phyloP scores from a whole-genome alignment of 108 stramenopile species.

The Pinguiococcus pyrenoidosus region DNA sequence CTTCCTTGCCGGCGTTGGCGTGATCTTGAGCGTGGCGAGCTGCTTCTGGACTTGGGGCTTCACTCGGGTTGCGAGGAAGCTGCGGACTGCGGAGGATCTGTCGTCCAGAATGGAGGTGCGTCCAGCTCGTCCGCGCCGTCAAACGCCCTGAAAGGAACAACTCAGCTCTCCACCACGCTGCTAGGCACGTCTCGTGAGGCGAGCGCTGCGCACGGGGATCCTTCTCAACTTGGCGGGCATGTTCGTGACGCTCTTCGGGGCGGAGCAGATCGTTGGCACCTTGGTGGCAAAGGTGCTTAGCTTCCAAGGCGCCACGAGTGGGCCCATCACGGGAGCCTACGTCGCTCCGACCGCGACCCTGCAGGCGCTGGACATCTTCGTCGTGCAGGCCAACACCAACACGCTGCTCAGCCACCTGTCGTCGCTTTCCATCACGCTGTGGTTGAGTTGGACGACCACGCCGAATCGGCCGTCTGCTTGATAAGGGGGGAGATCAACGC shows the following conservation, averaged over 20 bases:
- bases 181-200: too few relatives aligned
- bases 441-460: too few relatives aligned
- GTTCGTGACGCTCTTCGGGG: constrained; percentile 58
- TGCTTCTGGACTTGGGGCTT: constrained; percentile 69
- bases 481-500: too few relatives aligned
- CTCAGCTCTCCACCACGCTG: too few relatives aligned
- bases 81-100: too few relatives aligned
- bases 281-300: constrained; percentile 64
- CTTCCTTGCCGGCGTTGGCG: too few relatives aligned
- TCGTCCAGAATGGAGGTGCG: too few relatives aligned
- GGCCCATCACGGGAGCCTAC: constrained; percentile 6
- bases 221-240: constrained; percentile 64
- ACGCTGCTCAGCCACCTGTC: constrained; percentile 69
- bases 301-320: constrained; percentile 9
- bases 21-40: constrained; percentile 30
- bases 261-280: constrained; percentile 71
- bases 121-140: too few relatives aligned
- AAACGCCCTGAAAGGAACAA: too few relatives aligned
- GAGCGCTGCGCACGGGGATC: constrained; percentile 51
- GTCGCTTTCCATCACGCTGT: constrained; percentile 54
- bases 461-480: too few relatives aligned
- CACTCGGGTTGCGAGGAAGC: constrained; percentile 45
- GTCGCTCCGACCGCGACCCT: constrained; percentile 11
- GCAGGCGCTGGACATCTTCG: constrained; percentile 23
- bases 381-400: constrained; percentile 80